phyloP scores from a whole-genome alignment of 805 yeast species.

The Metschnikowia proteae region DNA sequence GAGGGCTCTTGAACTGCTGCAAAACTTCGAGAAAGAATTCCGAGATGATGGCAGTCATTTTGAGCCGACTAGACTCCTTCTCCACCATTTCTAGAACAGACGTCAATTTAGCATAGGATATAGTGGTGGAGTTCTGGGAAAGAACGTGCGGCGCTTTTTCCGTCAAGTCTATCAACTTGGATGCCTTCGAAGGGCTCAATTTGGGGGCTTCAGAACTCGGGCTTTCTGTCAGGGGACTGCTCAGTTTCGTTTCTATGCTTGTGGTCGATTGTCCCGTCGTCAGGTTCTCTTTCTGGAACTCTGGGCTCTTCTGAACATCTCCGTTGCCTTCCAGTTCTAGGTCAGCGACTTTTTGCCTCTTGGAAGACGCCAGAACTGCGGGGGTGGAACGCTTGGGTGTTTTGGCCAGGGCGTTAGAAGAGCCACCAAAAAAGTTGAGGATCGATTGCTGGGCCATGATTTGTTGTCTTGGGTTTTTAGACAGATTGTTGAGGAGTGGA shows the following conservation, averaged over 20 bases:
- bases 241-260: background rate
- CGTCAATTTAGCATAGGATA: constrained; percentile 44
- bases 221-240: background rate
- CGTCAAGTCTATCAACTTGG: constrained; percentile 12
- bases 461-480: background rate
- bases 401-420: constrained; percentile 3
- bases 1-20: constrained; percentile 32
- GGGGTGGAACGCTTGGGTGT: background rate
- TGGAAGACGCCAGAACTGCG: background rate
- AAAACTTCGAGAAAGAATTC: constrained; percentile 68
- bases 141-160: constrained; percentile 11
- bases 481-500: background rate
- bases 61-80: constrained; percentile 74
- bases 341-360: background rate
- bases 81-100: constrained; percentile 76
- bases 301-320: background rate
- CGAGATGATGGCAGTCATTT: constrained; percentile 72
- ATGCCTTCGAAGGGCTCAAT: constrained; percentile 6
- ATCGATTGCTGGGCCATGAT: constrained; percentile 18
- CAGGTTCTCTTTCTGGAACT: background rate
- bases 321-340: background rate
- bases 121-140: constrained; percentile 11
- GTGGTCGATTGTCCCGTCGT: background rate
- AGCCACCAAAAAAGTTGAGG: constrained; percentile 15
- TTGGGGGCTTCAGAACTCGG: background rate